Evolutionary conservation across 495 filamentous ascomycete species (phyloP).

Genomic region (Sphaerosporella brunnea): DNA sequence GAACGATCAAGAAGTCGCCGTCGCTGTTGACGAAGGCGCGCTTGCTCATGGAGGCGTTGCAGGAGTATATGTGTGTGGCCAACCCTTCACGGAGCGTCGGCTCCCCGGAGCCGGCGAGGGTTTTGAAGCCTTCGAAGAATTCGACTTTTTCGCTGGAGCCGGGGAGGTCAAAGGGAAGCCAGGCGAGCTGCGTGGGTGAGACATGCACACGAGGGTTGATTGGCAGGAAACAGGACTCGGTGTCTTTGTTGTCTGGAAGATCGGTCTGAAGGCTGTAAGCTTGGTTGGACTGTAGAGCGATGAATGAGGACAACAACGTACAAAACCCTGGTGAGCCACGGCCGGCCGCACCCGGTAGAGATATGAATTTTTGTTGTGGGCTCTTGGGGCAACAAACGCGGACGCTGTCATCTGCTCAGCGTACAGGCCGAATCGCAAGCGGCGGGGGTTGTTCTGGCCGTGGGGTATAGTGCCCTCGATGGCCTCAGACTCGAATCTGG

Average conservation of each 20-base stretch:
- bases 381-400: constrained; percentile 71
- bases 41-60: constrained; percentile 55
- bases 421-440: constrained; percentile 63
- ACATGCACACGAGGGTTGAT: constrained; percentile 36
- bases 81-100: constrained; percentile 61
- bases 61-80: constrained; percentile 65
- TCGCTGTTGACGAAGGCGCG: constrained; percentile 75
- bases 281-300: constrained; percentile 1
- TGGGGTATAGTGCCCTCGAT: constrained; percentile 27
- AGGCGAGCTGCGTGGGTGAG: constrained; percentile 73
- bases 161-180: constrained; percentile 71
- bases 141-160: constrained; percentile 40
- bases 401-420: constrained; percentile 84
- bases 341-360: constrained; percentile 73
- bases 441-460: constrained; percentile 71
- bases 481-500: constrained; percentile 6
- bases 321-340: constrained; percentile 59
- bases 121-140: constrained; percentile 61
- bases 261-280: constrained; percentile 27
- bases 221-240: constrained; percentile 29
- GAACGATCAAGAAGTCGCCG: constrained; percentile 69
- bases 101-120: constrained; percentile 66
- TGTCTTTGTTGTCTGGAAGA: constrained; percentile 31
- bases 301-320: neutral
- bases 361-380: constrained; percentile 80